Conservation (phyloP, 2,329 filamentous ascomycete genomes). For the Bipolaris gigantea region DNA sequence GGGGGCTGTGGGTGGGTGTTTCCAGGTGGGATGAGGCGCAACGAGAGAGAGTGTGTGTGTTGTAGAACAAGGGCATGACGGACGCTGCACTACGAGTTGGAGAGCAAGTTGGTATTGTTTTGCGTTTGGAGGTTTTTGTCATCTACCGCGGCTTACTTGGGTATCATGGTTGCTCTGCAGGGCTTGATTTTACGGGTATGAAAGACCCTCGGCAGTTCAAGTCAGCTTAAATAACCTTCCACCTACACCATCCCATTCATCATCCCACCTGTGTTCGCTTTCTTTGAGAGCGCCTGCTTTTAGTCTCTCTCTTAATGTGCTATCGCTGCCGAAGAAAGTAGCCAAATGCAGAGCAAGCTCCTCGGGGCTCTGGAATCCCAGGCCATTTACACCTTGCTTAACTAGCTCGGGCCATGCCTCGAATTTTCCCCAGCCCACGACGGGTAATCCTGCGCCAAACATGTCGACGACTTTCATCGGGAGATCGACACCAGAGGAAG, state of each 20-base stretch:
- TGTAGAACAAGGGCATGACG: no score
- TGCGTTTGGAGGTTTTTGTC: background rate
- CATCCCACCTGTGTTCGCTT: conserved; percentile 79
- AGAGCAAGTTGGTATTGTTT: background rate
- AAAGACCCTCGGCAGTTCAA: background rate
- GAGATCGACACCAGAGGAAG: conserved; percentile 89
- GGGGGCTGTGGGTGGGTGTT: no score
- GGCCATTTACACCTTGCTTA: conserved; percentile 80
- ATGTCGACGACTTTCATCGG: conserved; percentile 99
- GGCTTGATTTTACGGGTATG: background rate
- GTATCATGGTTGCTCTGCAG: background rate
- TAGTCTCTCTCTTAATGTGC: conserved; percentile 61
- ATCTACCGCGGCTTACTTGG: background rate
- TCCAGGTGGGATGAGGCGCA: no score
- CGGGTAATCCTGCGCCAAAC: conserved; percentile 92
- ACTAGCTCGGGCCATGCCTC: conserved; percentile 92
- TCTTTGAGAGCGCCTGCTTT: conserved; percentile 72
- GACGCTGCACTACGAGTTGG: background rate
- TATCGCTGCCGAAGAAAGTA: conserved; percentile 61
- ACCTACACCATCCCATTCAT: conserved; percentile 87
- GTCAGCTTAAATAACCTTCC: conserved; percentile 62
- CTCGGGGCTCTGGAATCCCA: conserved; percentile 73
- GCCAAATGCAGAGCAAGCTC: conserved; percentile 66
- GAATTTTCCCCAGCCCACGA: conserved; percentile 82
- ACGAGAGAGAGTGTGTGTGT: background rate